Base-by-base conservation (phyloP, 2,329 filamentous ascomycete genomes). In the Cucurbitaria berberidis region DNA sequence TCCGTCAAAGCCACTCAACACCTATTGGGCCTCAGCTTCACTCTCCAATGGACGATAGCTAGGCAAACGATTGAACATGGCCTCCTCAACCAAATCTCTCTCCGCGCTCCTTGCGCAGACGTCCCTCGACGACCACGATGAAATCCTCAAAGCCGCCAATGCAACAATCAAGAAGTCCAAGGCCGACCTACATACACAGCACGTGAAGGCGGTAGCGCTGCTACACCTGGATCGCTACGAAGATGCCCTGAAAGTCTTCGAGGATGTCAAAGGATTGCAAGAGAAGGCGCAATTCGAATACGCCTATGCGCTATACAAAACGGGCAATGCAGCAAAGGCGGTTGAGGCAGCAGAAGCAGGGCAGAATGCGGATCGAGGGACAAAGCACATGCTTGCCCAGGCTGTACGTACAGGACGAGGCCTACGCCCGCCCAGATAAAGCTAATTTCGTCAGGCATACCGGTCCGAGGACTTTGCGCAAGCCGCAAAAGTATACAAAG, bases 271-370 rank as follows among this genome's bases (percentile, higher is more conserved):
- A 52, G 79, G 77, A 59, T 76, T 93, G 51, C 84, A 87, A 69
- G 78, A 83, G 34, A 76, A 77, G 51, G 90, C 87, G 61, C 68
- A 77, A 15, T 80, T 93, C 38, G 90, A 93, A 74, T 87, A 87
- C 70, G 85, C 89, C 2, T 96, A 96, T 77, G 88, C 89, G n/a
- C 81, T 93, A 18, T 96, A 95, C 78, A 95, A 93, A 78, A 83
- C 85, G 0, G 89, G 89, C 21, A 81, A 86, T 59, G 82, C 91
- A 1, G 78, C 82, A 18, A 86, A 88, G 51, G 90, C 90, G 18
- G 81, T 83, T 22, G 74, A 80, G 24, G 69, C 84, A 24, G 82
- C 83, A 21, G 74, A 77, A 4, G 67, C 72, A 24, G 70, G 53
- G 11, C 22, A 53, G 34, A 46, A 48, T 21, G 63, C 68, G 41